These are phyloP conservation scores for Emmonsiellopsis sp. DNA, from an alignment of 2,329 filamentous ascomycete species.

Conservation along the genomic window DNA sequence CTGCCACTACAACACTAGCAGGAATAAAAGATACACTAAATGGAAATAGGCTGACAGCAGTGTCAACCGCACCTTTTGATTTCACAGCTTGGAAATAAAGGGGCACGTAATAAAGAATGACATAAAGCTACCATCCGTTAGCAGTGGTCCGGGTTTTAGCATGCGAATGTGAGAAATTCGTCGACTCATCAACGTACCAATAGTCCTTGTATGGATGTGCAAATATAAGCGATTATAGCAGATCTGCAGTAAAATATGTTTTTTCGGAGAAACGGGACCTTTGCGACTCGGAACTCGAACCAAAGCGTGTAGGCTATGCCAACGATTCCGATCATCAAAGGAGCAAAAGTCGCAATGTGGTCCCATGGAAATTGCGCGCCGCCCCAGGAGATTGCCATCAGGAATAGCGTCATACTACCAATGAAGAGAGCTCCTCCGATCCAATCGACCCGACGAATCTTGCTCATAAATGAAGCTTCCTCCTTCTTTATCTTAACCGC, in stretches of 20 bases:
- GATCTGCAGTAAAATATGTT: constrained; percentile 1
- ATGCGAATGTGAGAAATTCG: background rate
- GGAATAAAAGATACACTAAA: constrained; percentile 2
- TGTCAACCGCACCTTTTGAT: constrained; percentile 41
- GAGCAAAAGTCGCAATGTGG: constrained; percentile 52
- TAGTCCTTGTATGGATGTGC: background rate
- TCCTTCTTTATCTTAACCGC: constrained; percentile 43
- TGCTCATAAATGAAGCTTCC: constrained; percentile 35
- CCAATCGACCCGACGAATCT: constrained; percentile 52
- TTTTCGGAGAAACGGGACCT: background rate
- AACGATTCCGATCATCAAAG: constrained; percentile 45
- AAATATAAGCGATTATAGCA: constrained; percentile 2
- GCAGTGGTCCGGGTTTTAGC: too few species aligned
- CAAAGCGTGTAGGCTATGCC: constrained; percentile 28
- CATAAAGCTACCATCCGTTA: constrained; percentile 28
- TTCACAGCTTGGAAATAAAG: constrained; percentile 37
- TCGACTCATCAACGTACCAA: constrained; percentile 21
- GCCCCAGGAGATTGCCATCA: constrained; percentile 55
- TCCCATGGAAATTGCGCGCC: constrained; percentile 56
- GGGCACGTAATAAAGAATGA: constrained; percentile 47
- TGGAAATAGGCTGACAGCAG: constrained; percentile 48
- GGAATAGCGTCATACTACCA: constrained; percentile 46
- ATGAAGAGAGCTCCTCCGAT: constrained; percentile 53
- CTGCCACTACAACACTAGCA: constrained; percentile 35
- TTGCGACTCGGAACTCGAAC: background rate